These are phyloP conservation scores for Rhytidhysteron rufulum DNA, from an alignment of 2,329 filamentous ascomycete genomes.

Conservation along the genomic window DNA sequence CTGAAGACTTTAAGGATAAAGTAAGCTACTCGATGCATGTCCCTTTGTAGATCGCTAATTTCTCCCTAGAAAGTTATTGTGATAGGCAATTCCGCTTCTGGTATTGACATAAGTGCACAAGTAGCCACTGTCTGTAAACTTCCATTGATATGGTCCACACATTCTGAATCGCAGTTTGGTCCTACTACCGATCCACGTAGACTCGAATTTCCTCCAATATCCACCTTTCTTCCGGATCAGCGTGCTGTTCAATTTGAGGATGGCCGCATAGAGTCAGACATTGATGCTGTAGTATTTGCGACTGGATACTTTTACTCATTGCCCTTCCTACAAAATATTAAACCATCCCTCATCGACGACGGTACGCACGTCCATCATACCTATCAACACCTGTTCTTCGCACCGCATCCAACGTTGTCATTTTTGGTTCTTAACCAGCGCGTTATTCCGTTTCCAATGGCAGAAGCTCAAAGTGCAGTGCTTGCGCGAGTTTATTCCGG, in stretches of 20 bases:
- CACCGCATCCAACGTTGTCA: constrained; percentile 70
- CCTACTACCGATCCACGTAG: constrained; percentile 48
- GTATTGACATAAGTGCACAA: constrained; percentile 76
- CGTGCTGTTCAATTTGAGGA: constrained; percentile 65
- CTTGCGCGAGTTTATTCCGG: constrained; percentile 76
- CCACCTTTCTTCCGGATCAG: constrained; percentile 51
- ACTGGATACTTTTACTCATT: constrained; percentile 87
- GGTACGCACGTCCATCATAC: constrained; percentile 68
- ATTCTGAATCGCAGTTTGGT: constrained; percentile 46
- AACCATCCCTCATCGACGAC: constrained; percentile 59
- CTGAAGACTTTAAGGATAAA: constrained; percentile 58
- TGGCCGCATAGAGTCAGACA: constrained; percentile 58
- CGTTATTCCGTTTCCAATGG: constrained; percentile 81
- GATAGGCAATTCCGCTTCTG: constrained; percentile 80
- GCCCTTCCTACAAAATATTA: constrained; percentile 62
- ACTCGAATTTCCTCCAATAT: constrained; percentile 53
- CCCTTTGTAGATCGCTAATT: background rate
- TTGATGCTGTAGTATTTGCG: constrained; percentile 80
- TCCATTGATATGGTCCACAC: constrained; percentile 59
- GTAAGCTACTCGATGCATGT: constrained; percentile 3
- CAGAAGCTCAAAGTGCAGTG: constrained; percentile 74
- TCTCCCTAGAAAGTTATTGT: constrained; percentile 66
- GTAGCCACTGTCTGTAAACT: constrained; percentile 61
- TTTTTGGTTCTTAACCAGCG: constrained; percentile 75
- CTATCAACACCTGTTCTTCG: constrained; percentile 77